Evolutionary conservation across 2,329 filamentous ascomycete species (phyloP).

Genomic region (Microcera coccophila): DNA sequence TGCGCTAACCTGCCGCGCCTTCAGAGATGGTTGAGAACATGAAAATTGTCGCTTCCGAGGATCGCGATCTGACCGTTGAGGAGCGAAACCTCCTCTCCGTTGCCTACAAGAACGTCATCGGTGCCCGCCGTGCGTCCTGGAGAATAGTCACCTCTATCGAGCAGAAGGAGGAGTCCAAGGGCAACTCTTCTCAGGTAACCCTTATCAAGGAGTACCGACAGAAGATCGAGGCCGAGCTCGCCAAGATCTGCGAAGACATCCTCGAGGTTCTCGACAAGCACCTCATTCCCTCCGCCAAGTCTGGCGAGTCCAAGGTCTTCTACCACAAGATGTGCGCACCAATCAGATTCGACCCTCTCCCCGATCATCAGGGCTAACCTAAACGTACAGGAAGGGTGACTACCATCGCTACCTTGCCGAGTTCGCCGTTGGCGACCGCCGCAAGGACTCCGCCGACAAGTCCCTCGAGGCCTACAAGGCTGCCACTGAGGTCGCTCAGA

Average conservation of each 20-base stretch:
- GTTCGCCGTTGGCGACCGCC: conserved; percentile 89
- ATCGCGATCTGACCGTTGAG: conserved; percentile 81
- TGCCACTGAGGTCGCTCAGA: conserved; percentile 97
- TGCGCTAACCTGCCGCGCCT: conserved; percentile 54
- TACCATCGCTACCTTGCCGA: conserved; percentile 95
- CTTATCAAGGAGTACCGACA: conserved; percentile 96
- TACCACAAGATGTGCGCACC: conserved; percentile 93
- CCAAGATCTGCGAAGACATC: conserved; percentile 97
- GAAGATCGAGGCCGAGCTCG: conserved; percentile 97
- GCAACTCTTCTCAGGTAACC: conserved; percentile 86
- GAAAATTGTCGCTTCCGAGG: conserved; percentile 97
- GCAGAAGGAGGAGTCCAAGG: conserved; percentile 99
- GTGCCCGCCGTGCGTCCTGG: conserved; percentile 97
- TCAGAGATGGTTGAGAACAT: conserved; percentile 99
- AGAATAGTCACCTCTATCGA: conserved; percentile 99
- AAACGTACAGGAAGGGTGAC: conserved; percentile 76
- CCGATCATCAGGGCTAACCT: conserved; percentile 2
- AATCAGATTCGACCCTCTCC: conserved; percentile 1
- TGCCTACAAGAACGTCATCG: conserved; percentile 99
- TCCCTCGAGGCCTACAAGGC: conserved; percentile 98
- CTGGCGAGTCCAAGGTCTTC: conserved; percentile 98
- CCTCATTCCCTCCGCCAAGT: conserved; percentile 92
- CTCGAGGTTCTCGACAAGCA: conserved; percentile 90
- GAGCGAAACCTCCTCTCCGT: conserved; percentile 98
- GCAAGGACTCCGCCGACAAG: conserved; percentile 81